Percentiles rank a stretch among this genome's conserved stretches.
phyloP scores from a whole-genome alignment of 768 basidiomycete species.

The Lactarius indigo region DNA sequence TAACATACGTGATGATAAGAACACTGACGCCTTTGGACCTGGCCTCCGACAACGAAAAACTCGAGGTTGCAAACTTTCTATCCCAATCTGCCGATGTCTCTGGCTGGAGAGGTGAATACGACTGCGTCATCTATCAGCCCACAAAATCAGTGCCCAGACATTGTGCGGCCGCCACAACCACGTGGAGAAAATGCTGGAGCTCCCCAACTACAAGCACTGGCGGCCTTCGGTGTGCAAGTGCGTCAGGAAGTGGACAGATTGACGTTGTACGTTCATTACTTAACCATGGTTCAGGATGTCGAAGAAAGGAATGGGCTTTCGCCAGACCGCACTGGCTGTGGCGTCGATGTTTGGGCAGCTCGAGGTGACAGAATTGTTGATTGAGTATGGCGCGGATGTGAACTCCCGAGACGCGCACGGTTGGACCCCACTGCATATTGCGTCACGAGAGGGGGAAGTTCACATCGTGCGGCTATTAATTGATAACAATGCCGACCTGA shows the following conservation, averaged over 20 bases:
- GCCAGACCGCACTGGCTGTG: neutral
- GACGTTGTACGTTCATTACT: neutral
- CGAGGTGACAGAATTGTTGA: neutral
- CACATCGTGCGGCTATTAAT: neutral
- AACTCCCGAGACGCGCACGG: neutral
- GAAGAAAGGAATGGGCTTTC: neutral
- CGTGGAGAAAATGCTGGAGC: neutral
- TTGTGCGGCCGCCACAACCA: neutral
- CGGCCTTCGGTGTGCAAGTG: neutral
- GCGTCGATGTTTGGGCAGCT: neutral
- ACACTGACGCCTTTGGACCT: neutral
- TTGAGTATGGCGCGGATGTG: neutral
- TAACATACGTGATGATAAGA: neutral
- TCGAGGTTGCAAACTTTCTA: neutral
- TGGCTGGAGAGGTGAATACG: neutral
- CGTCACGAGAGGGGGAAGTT: neutral
- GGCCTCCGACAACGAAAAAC: neutral
- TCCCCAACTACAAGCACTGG: neutral
- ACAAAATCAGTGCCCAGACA: neutral
- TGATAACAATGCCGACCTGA: neutral
- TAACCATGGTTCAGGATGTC: neutral
- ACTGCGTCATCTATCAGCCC: neutral
- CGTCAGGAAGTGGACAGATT: neutral
- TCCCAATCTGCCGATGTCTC: neutral
- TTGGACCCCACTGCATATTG: neutral